Evolutionary conservation across 352 stramenopile genomes (phyloP).

Genomic region (Elongisporangium prolatum): DNA sequence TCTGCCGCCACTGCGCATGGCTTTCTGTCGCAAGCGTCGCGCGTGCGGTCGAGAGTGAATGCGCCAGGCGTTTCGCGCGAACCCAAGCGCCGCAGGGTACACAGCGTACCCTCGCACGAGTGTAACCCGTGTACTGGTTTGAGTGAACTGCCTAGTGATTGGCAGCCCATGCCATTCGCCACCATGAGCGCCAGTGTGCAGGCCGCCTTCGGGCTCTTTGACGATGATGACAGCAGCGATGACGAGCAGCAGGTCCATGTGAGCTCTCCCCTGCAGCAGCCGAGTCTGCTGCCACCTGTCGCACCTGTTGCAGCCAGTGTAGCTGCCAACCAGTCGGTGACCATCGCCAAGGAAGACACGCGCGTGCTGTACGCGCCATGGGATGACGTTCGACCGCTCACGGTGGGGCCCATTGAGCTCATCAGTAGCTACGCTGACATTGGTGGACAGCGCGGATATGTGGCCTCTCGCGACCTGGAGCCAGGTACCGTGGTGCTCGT

Average conservation of each 20-base stretch:
- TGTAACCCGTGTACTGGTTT: background rate
- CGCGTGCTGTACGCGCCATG: slow-evolving; percentile 56
- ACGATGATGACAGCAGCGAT: slow-evolving; percentile 76
- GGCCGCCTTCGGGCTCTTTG: slow-evolving; percentile 77
- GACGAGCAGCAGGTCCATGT: slow-evolving; percentile 16
- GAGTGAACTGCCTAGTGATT: background rate
- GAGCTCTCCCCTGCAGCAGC: slow-evolving; percentile 15
- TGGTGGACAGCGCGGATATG: slow-evolving; percentile 86
- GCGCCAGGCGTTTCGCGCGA: background rate
- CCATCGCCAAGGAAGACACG: slow-evolving; percentile 7
- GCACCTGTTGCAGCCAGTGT: background rate
- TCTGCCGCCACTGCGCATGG: slow-evolving; percentile 14
- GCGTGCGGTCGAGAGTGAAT: background rate
- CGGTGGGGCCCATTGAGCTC: slow-evolving; percentile 76
- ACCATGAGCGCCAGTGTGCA: slow-evolving; percentile 46
- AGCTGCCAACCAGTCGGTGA: slow-evolving; percentile 5
- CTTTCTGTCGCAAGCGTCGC: background rate
- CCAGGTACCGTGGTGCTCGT: slow-evolving; percentile 88
- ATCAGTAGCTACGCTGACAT: slow-evolving; percentile 41
- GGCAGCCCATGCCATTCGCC: slow-evolving; percentile 4
- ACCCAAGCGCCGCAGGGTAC: too few species aligned
- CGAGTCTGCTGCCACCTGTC: slow-evolving; percentile 5
- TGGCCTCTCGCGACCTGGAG: slow-evolving; percentile 70
- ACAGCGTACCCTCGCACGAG: background rate
- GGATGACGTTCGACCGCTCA: slow-evolving; percentile 77